These are phyloP conservation scores for Adansonia digitata DNA, from an alignment of 345 rosid genomes.

Conservation along the genomic window DNA sequence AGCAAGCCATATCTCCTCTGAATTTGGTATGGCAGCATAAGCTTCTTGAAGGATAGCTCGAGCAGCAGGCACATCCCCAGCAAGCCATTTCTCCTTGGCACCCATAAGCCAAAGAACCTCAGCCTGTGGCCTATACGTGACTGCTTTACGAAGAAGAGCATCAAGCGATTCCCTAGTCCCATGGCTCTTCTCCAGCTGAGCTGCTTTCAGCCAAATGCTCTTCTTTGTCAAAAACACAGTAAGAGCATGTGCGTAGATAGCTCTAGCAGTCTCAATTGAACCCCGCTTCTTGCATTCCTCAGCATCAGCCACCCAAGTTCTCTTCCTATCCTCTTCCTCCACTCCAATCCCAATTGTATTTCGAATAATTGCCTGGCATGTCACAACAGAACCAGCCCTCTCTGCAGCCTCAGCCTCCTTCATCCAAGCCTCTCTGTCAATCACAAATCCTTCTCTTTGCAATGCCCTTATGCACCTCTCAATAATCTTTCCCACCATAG, in stretches of 20 bases:
- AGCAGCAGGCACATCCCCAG: slow-evolving; percentile 91
- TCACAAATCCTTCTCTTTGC: slow-evolving; percentile 79
- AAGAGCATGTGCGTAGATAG: slow-evolving; percentile 79
- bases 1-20: slow-evolving; percentile 92
- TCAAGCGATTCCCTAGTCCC: slow-evolving; percentile 90
- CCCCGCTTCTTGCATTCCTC: slow-evolving; percentile 94
- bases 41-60: slow-evolving; percentile 94
- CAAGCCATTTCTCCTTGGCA: slow-evolving; percentile 97
- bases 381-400: slow-evolving; percentile 72
- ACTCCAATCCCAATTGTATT: slow-evolving; percentile 84
- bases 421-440: slow-evolving; percentile 93
- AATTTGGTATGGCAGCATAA: slow-evolving; percentile 77
- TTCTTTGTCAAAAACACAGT: slow-evolving; percentile 88
- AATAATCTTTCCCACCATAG: slow-evolving; percentile 79
- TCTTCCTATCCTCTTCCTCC: slow-evolving; percentile 92
- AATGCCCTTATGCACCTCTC: slow-evolving; percentile 86
- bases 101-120: slow-evolving; percentile 99
- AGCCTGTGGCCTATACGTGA: slow-evolving; percentile 83
- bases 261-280: slow-evolving; percentile 87
- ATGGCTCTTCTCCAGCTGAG: slow-evolving; percentile 94
- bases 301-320: slow-evolving; percentile 99
- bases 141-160: slow-evolving; percentile 77
- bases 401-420: slow-evolving; percentile 89
- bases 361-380: slow-evolving; percentile 78
- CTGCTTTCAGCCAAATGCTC: slow-evolving; percentile 92